Conservation (phyloP, 352 stramenopile genomes). For the Globisporangium solare region DNA sequence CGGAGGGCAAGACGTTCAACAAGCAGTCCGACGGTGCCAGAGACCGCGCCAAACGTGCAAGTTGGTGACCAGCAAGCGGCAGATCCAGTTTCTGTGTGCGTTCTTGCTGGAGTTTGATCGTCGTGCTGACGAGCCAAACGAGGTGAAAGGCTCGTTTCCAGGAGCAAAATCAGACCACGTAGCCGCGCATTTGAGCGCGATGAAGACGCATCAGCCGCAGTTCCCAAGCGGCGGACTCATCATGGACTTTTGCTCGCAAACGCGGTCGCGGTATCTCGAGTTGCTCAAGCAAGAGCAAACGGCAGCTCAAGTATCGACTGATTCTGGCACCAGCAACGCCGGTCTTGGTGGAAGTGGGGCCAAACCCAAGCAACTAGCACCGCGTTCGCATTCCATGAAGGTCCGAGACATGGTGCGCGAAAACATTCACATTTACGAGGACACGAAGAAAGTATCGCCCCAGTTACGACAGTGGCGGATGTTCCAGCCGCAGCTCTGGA, state of each 20-base stretch:
- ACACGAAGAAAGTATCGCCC: constrained; percentile 14
- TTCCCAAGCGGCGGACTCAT: constrained; percentile 21
- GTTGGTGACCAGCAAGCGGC: constrained; percentile 25
- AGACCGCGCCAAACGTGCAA: constrained; percentile 7
- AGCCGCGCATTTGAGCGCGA: constrained; percentile 25
- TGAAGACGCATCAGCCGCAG: constrained; percentile 31
- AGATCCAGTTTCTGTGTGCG: constrained; percentile 33
- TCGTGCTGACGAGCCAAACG: constrained; percentile 1
- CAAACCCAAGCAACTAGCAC: neutral
- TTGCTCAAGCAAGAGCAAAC: constrained; percentile 19
- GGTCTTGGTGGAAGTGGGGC: neutral
- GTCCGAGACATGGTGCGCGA: constrained; percentile 20
- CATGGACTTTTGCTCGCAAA: constrained; percentile 30
- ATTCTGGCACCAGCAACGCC: neutral
- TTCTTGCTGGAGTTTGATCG: constrained; percentile 36
- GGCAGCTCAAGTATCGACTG: neutral
- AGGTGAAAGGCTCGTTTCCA: neutral
- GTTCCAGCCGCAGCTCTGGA: constrained; percentile 31
- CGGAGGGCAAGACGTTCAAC: neutral
- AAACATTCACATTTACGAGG: constrained; percentile 17
- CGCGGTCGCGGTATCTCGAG: constrained; percentile 17
- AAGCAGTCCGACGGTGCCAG: neutral
- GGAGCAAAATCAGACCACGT: constrained; percentile 17
- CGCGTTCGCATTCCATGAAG: constrained; percentile 7
- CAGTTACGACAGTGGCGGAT: constrained; percentile 32